phyloP scores from a whole-genome alignment of 2,329 filamentous ascomycete genomes.

The Lachnellula hyalina region DNA sequence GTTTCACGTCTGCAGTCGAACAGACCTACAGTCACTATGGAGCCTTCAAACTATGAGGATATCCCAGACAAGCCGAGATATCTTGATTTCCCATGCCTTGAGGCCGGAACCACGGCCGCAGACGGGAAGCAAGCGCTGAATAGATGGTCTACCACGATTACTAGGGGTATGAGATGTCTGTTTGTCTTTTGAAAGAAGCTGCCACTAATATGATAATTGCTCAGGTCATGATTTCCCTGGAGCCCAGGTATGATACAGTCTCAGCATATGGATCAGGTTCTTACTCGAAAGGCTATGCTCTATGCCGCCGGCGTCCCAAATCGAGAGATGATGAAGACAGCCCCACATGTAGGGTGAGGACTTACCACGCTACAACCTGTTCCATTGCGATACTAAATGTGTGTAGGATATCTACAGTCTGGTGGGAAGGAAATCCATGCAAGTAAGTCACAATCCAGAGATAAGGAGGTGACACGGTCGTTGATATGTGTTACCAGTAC shows the following conservation, averaged over 20 bases:
- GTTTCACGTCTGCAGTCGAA: background rate
- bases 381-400: slow-evolving; percentile 1
- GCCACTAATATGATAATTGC: background rate
- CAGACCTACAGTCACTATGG: slow-evolving; percentile 17
- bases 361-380: no score
- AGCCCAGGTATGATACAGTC: slow-evolving; percentile 59
- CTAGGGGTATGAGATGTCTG: slow-evolving; percentile 38
- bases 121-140: slow-evolving; percentile 68
- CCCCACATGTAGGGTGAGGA: slow-evolving; percentile 73
- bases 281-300: slow-evolving; percentile 70
- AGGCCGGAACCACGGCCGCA: slow-evolving; percentile 22
- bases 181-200: background rate
- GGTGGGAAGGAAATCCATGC: slow-evolving; percentile 93
- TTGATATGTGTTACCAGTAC: slow-evolving; percentile 35
- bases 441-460: slow-evolving; percentile 54
- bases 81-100: slow-evolving; percentile 28
- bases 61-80: slow-evolving; percentile 27
- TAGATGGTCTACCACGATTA: slow-evolving; percentile 78
- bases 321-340: slow-evolving; percentile 78
- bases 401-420: slow-evolving; percentile 12
- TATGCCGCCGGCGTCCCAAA: slow-evolving; percentile 88
- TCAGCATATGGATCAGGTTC: background rate
- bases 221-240: slow-evolving; percentile 81
- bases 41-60: slow-evolving; percentile 16
- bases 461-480: slow-evolving; percentile 5